Evolutionary conservation across 495 filamentous ascomycete genomes (phyloP).

Genomic region (Aspergillus campestris): DNA sequence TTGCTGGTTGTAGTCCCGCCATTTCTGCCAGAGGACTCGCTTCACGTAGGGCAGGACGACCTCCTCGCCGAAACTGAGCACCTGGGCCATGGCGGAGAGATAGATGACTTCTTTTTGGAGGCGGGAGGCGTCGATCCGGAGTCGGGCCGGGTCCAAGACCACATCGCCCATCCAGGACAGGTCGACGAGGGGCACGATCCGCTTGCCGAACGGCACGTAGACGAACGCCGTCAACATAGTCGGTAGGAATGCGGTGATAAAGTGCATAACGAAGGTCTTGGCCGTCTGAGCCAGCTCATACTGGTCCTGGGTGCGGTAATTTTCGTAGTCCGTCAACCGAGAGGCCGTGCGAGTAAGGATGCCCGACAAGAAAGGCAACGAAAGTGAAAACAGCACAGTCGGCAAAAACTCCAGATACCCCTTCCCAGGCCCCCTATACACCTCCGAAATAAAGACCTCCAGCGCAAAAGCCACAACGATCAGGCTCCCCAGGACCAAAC

Average conservation of each 20-base stretch:
- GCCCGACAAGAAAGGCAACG: constrained; percentile 65
- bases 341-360: constrained; percentile 70
- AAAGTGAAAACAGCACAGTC: constrained; percentile 68
- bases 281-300: constrained; percentile 75
- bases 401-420: constrained; percentile 75
- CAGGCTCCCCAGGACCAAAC: constrained; percentile 62
- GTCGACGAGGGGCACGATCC: constrained; percentile 77
- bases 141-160: constrained; percentile 31
- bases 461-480: constrained; percentile 80
- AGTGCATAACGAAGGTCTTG: constrained; percentile 92
- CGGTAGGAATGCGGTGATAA: constrained; percentile 89
- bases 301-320: constrained; percentile 77
- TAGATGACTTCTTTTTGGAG: constrained; percentile 91
- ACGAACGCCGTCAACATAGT: constrained; percentile 91
- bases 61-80: constrained; percentile 80
- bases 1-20: constrained; percentile 25
- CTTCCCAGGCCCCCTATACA: constrained; percentile 84
- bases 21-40: constrained; percentile 40
- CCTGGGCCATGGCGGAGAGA: constrained; percentile 86
- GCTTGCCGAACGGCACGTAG: constrained; percentile 84
- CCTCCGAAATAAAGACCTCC: constrained; percentile 88
- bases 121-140: constrained; percentile 70
- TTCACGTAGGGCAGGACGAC: constrained; percentile 78
- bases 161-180: constrained; percentile 48
- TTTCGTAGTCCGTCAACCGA: constrained; percentile 73